A percentile compares a stretch with the other conserved stretches of the same genome.
These are phyloP conservation scores for Fomitopsis pinicola DNA, from an alignment of 1,284 basidiomycete genomes.

Conservation along the genomic window DNA sequence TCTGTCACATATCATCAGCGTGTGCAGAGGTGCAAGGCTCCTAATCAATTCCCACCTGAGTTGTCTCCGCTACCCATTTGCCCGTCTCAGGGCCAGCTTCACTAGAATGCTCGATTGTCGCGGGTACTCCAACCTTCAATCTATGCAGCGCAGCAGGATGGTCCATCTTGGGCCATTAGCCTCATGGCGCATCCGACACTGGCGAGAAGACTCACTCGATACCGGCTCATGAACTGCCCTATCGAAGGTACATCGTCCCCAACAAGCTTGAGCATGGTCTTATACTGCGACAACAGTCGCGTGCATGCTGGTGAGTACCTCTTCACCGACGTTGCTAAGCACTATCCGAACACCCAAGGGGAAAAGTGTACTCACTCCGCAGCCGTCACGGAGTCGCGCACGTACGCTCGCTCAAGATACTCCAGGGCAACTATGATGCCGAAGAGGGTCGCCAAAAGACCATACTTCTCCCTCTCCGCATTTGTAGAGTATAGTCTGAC, in stretches of 20 bases:
- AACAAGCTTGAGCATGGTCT: slow-evolving; percentile 93
- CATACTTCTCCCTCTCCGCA: slow-evolving; percentile 86
- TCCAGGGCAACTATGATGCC: slow-evolving; percentile 90
- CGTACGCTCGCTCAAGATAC: slow-evolving; percentile 94
- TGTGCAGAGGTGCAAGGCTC: neutral
- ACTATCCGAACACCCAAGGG: neutral
- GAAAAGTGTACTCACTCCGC: slow-evolving; percentile 67
- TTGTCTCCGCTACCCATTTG: slow-evolving; percentile 98
- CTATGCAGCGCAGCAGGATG: slow-evolving; percentile 90
- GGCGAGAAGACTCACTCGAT: slow-evolving; percentile 50
- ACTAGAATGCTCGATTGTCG: slow-evolving; percentile 91
- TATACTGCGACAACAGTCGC: slow-evolving; percentile 90
- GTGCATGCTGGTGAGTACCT: slow-evolving; percentile 97
- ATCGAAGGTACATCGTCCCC: slow-evolving; percentile 79
- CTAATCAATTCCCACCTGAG: slow-evolving; percentile 57
- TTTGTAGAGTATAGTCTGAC: slow-evolving; percentile 87
- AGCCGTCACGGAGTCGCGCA: slow-evolving; percentile 87
- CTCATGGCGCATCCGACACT: neutral
- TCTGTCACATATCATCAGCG: slow-evolving; percentile 40
- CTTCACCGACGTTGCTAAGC: slow-evolving; percentile 34
- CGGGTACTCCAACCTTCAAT: slow-evolving; percentile 90
- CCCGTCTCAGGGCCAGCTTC: slow-evolving; percentile 83
- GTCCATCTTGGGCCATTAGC: slow-evolving; percentile 69
- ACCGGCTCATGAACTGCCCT: slow-evolving; percentile 89
- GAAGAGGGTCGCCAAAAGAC: slow-evolving; percentile 87